Percentiles rank a stretch among this genome's conserved stretches.
phyloP scores from a whole-genome alignment of 495 filamentous ascomycete genomes.

The Aspergillus carlsbadensis region DNA sequence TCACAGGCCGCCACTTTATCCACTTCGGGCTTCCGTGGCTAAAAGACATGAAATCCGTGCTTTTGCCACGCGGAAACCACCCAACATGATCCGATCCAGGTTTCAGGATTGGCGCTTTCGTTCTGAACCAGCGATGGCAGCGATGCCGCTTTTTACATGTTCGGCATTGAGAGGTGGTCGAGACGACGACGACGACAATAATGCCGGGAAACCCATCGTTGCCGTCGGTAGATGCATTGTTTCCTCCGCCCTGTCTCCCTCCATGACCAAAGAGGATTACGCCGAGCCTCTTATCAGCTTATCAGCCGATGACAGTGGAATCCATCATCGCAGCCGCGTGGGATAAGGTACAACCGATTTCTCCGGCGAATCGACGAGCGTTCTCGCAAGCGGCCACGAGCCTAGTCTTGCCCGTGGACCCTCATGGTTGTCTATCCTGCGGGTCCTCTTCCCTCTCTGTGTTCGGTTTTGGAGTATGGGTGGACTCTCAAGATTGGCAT shows the following conservation, averaged over 20 bases:
- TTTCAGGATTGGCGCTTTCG: background rate
- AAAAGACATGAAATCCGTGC: background rate
- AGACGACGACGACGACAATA: background rate
- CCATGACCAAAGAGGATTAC: conserved; percentile 36
- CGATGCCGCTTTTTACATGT: background rate
- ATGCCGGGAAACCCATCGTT: too few species aligned
- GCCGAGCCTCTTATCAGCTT: conserved; percentile 25
- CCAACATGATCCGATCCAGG: conserved; percentile 8
- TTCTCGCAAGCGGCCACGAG: conserved; percentile 12
- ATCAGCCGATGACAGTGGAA: conserved; percentile 15
- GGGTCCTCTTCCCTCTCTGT: conserved; percentile 16
- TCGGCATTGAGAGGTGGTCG: background rate
- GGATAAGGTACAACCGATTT: conserved; percentile 8
- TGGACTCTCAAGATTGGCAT: background rate
- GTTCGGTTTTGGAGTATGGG: conserved; percentile 3
- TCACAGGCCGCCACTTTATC: conserved; percentile 7
- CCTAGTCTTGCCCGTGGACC: conserved; percentile 14
- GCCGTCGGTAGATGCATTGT: background rate
- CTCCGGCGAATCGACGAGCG: background rate
- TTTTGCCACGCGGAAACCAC: conserved; percentile 8
- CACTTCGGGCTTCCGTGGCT: background rate
- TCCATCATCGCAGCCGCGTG: conserved; percentile 19
- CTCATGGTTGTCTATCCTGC: conserved; percentile 19
- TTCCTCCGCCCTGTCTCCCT: background rate
- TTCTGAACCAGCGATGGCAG: background rate